Evolutionary conservation across 192 early-diverging fungal species (phyloP), one percentile per base, ranked within the genome.

Genomic region (Backusella tuberculispora): DNA sequence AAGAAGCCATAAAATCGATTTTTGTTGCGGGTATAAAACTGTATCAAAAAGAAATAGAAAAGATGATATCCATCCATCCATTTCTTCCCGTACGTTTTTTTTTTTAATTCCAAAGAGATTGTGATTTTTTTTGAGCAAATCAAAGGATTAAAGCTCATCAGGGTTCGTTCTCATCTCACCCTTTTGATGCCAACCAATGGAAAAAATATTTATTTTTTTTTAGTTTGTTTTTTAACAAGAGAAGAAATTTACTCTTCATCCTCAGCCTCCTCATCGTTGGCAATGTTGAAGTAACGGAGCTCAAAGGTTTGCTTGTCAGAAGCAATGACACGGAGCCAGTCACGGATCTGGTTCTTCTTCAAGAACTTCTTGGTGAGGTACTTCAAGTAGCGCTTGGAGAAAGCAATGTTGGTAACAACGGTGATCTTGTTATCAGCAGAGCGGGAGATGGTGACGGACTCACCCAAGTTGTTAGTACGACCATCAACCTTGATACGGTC

Each of bases 321-420:
- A 78, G 95, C 87, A 83, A 98, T 88, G 76, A 98, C 98, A 86
- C 98, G 96, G 82, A 99, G 88, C 92, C 93, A 98, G 88, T 99
- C 98, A 83, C 95, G 92, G 87, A 99, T 93, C 82, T 93, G 90
- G 89, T 98, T 88, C 94, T 99, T 97, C 94, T 99, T 99, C 85
- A 99, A 88, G 92, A 96, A 99, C 90, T 97, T 97, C 94, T 99
- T 99, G 88, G 98, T 94, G 68, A 99, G 92, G 90, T 99, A 99
- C 94, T 99, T 99, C 85, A 98, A 84, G 92, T 99, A 99, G 78
- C 97, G 93, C 93, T 99, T 99, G 79, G 97, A 92, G 88, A 98
- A 95, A 68, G 84, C 86, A 75, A 81, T 78, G 84, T 86, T 87
- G 81, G 91, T 84, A 74, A 90, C 87, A 76, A 96, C 91, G 75